These are phyloP conservation scores for Auriscalpium microsporum DNA, from an alignment of 768 basidiomycete species.

Conservation along the genomic window DNA sequence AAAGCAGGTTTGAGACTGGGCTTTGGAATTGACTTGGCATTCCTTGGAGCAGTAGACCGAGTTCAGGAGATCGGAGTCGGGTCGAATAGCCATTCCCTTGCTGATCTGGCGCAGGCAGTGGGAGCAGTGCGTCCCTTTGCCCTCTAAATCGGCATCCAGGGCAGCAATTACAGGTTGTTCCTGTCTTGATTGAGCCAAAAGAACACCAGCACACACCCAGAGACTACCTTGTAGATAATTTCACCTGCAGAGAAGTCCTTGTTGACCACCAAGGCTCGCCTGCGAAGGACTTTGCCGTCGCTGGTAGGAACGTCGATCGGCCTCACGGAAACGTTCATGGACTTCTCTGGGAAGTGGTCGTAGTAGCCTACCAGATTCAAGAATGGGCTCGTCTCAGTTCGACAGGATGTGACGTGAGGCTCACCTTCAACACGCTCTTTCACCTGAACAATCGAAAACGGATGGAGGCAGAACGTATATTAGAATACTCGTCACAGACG, in stretches of 20 bases:
- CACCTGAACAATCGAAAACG: constrained; percentile 34
- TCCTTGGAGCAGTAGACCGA: constrained; percentile 68
- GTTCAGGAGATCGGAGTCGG: constrained; percentile 42
- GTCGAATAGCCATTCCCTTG: constrained; percentile 34
- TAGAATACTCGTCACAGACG: constrained; percentile 33
- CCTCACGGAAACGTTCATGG: constrained; percentile 59
- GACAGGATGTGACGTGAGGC: constrained; percentile 22
- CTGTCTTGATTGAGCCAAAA: constrained; percentile 28
- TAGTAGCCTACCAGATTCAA: constrained; percentile 53
- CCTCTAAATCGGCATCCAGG: constrained; percentile 65
- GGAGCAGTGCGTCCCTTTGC: constrained; percentile 59
- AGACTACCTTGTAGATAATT: constrained; percentile 62
- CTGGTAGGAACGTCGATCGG: constrained; percentile 20
- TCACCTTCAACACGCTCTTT: constrained; percentile 69
- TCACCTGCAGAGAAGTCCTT: constrained; percentile 67
- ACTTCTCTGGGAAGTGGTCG: constrained; percentile 65
- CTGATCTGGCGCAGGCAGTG: constrained; percentile 62
- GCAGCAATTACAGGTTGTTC: constrained; percentile 66
- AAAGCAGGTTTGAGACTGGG: constrained; percentile 64
- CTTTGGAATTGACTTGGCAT: constrained; percentile 47
- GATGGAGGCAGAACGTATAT: constrained; percentile 42
- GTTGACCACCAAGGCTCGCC: constrained; percentile 42
- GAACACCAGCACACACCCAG: neutral
- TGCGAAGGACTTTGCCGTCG: constrained; percentile 30
- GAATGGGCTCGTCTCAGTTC: constrained; percentile 14